Percentiles rank a stretch among this genome's conserved stretches.
phyloP scores from a whole-genome alignment of 1,284 basidiomycete species.

The Puccinia novopanici region DNA sequence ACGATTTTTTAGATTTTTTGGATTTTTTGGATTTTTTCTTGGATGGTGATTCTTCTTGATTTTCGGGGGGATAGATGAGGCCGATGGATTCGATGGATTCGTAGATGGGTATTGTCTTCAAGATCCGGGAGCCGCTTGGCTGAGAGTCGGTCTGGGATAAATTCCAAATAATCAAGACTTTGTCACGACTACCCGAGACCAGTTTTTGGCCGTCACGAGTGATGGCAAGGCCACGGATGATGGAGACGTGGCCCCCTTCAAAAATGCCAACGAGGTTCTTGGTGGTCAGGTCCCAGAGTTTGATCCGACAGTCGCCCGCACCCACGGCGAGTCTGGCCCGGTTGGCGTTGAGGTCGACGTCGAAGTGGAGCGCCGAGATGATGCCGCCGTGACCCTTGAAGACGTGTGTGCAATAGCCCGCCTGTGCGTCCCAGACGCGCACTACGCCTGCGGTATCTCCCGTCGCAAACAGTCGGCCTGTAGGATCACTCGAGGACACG shows the following conservation, averaged over 20 bases:
- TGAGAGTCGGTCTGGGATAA: conserved; percentile 60
- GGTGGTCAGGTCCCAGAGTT: conserved; percentile 82
- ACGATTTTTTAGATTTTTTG: conserved; percentile 63
- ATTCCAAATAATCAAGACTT: conserved; percentile 87
- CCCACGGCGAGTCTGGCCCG: conserved; percentile 51
- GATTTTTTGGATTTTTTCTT: conserved; percentile 59
- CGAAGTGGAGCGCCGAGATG: conserved; percentile 82
- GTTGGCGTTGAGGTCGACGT: conserved; percentile 57
- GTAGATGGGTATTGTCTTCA: conserved; percentile 80
- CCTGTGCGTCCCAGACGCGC: conserved; percentile 90
- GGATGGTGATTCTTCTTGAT: neutral
- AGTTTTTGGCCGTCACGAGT: conserved; percentile 82
- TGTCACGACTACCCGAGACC: conserved; percentile 83
- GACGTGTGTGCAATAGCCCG: conserved; percentile 88
- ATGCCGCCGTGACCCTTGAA: conserved; percentile 97
- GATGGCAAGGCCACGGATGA: conserved; percentile 81
- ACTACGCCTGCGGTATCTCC: conserved; percentile 93
- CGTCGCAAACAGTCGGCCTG: conserved; percentile 85
- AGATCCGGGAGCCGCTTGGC: conserved; percentile 65
- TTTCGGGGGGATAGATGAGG: conserved; percentile 61
- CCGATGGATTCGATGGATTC: conserved; percentile 87
- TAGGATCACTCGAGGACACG: conserved; percentile 79
- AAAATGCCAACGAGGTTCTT: conserved; percentile 66
- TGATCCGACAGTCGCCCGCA: conserved; percentile 72
- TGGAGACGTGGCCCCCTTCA: conserved; percentile 81